Base-by-base conservation (phyloP, 2,329 filamentous ascomycete genomes). In the Chaetomiaceae sp. region DNA sequence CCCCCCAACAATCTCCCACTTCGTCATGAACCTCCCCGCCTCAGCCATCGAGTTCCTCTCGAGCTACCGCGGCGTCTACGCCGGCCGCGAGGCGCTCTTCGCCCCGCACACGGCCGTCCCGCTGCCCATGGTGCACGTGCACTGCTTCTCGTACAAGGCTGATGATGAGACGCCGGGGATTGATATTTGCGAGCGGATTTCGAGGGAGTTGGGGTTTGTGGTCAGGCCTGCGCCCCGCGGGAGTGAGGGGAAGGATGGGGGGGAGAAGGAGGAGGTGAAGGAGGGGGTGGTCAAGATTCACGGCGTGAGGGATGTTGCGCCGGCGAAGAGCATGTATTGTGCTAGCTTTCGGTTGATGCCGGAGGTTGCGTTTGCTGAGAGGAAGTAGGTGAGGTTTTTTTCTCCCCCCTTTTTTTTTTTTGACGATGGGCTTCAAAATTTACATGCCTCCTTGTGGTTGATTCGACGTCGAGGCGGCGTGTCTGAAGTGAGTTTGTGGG, bases 21-120 rank as follows among this genome's bases (percentile, higher is more conserved):
- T 91, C 67, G 87, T 97, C 58, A 96, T 99, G 89, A 99, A 99
- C 70, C 84, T 99, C 14, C 93, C 93, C 0, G 93, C 91, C 1
- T 87, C 83, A 1, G 92, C 93, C 1, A 85, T 93, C 54, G 84
- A 87, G 52, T 99, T 99, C 66, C 76, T 96, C 19, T 73, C 75
- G 49, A 64, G 62, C 73, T 95, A 90, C 74, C 80, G 83, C 17
- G 92, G 93, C 4, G 69, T 96, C 14, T 97, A 96, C 65, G 71
- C 79, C n/a, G 83, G 83, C 3, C 76, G 81, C 20, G 83, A 90
- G 65, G 55, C 68, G 2, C 73, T 89, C 1, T 91, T 92, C 60
- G 64, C 70, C 23, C 81, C 83, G 1, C 67, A 79, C 51, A 85
- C 81, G 1, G 65, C 66, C 8, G 73, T 73, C 10, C 74, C 75